Conservation (phyloP, 2,329 filamentous ascomycete species). For the Ophiostoma australiae region DNA sequence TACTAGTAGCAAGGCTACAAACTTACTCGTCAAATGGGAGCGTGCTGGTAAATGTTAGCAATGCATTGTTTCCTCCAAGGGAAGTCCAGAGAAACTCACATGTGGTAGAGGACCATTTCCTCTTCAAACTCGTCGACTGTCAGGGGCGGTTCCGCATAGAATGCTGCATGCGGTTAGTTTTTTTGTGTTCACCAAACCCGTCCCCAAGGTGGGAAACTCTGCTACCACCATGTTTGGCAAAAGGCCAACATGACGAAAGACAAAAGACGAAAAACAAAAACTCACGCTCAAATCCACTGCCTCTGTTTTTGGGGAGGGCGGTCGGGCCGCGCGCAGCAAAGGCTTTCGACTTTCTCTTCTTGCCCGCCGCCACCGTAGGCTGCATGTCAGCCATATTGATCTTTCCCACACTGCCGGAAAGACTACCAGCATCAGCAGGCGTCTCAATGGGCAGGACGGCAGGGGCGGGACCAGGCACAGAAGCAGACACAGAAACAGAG, state of each 20-base stretch:
- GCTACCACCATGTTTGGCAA: neutral
- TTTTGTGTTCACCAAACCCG: neutral
- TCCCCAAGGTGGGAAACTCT: neutral
- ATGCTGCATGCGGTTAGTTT: slow-evolving; percentile 45
- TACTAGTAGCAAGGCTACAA: neutral
- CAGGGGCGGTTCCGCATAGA: slow-evolving; percentile 72
- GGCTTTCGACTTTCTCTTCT: slow-evolving; percentile 41
- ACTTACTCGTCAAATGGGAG: slow-evolving; percentile 25
- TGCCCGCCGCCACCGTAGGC: slow-evolving; percentile 23
- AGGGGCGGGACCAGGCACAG: neutral
- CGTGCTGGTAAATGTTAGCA: slow-evolving; percentile 13
- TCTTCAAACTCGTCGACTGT: slow-evolving; percentile 63
- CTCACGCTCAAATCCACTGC: slow-evolving; percentile 64
- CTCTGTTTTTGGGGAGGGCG: slow-evolving; percentile 41
- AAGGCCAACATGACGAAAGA: no score
- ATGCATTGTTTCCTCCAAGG: neutral
- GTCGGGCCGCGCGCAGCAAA: slow-evolving; percentile 38
- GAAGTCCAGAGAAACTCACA: slow-evolving; percentile 41
- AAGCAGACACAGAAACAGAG: neutral
- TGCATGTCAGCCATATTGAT: slow-evolving; percentile 16
- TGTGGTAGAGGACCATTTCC: slow-evolving; percentile 63
- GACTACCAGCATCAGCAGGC: neutral
- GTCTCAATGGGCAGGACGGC: neutral
- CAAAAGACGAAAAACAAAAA: no score
- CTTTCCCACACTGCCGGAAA: neutral